phyloP scores from a whole-genome alignment of 768 basidiomycete genomes.

The Coprinellus micaceus region DNA sequence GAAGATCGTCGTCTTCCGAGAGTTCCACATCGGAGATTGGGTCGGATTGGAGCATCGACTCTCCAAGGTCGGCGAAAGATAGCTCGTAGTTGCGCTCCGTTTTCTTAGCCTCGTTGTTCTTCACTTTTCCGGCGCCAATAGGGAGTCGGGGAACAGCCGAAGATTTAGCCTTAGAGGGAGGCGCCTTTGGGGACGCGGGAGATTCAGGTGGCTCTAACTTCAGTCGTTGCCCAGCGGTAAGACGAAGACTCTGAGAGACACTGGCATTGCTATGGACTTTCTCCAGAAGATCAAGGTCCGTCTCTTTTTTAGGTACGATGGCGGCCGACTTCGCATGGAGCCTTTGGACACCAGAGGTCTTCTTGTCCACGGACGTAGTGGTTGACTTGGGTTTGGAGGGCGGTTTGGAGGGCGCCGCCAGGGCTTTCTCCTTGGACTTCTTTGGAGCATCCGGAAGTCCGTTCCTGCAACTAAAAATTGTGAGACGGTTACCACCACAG shows the following conservation, averaged over 20 bases:
- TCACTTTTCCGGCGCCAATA: too few relatives aligned
- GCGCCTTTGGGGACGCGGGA: not conserved
- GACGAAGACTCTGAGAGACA: slow-evolving; percentile 34
- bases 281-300: slow-evolving; percentile 39
- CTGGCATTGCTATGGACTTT: slow-evolving; percentile 40
- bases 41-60: too few relatives aligned
- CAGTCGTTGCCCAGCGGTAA: slow-evolving; percentile 39
- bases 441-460: slow-evolving; percentile 52
- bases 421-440: slow-evolving; percentile 6
- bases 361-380: too few relatives aligned
- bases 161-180: not conserved
- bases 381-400: too few relatives aligned
- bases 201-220: slow-evolving; percentile 29
- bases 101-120: slow-evolving; percentile 22
- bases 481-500: too few relatives aligned
- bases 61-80: slow-evolving; percentile 36
- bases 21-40: slow-evolving; percentile 18
- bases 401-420: too few relatives aligned
- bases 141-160: too few relatives aligned
- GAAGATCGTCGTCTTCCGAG: too few relatives aligned
- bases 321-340: slow-evolving; percentile 8
- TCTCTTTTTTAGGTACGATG: slow-evolving; percentile 19
- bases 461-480: slow-evolving; percentile 61
- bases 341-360: slow-evolving; percentile 9
- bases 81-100: slow-evolving; percentile 45